Conservation (phyloP, 2,329 filamentous ascomycete genomes). For the Pestalotiopsis sp. region DNA sequence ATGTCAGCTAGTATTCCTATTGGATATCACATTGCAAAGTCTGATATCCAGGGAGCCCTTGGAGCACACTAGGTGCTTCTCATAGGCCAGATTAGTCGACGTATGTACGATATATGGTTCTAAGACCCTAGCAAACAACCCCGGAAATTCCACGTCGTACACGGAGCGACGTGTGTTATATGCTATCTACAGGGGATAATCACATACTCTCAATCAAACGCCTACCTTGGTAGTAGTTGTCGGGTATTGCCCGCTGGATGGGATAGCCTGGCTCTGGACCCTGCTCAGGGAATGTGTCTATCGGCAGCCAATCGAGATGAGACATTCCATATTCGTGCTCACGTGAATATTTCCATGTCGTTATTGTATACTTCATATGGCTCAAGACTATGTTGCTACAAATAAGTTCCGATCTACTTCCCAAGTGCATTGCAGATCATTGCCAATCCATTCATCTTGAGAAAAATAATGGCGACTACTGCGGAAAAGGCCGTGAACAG, state of each 20-base stretch:
- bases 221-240: background rate
- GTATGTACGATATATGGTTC: no score
- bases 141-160: background rate
- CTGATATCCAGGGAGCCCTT: no score
- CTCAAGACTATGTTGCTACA: background rate
- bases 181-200: background rate
- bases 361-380: background rate
- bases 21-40: no score
- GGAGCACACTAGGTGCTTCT: no score
- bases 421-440: background rate
- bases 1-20: background rate
- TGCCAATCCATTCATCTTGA: background rate
- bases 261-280: background rate
- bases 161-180: background rate
- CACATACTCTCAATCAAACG: background rate
- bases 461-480: background rate
- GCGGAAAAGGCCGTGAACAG: background rate
- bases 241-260: background rate
- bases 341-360: background rate
- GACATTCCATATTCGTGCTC: background rate
- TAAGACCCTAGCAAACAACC: no score
- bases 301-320: background rate
- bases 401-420: background rate
- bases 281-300: background rate
- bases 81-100: no score